phyloP scores from a whole-genome alignment of 805 yeast genomes.

The Wickerhamomyces pijperi region DNA sequence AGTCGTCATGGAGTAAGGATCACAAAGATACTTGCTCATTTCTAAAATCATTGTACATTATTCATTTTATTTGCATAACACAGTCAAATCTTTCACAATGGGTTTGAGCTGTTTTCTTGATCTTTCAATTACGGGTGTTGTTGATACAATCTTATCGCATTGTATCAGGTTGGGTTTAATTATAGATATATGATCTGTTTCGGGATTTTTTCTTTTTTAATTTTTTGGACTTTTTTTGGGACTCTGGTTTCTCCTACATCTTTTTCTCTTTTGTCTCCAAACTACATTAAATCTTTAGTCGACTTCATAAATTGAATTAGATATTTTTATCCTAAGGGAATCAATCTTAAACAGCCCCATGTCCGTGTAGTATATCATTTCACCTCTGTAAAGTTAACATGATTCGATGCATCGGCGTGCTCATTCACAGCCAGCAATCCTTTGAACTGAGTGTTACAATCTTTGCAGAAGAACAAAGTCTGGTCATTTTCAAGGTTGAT shows the following conservation, averaged over 20 bases:
- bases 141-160: neutral
- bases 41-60: neutral
- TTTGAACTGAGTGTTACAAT: neutral
- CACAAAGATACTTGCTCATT: too few species aligned
- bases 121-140: slow-evolving; percentile 1
- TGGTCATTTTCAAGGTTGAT: neutral
- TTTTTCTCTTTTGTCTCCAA: too few species aligned
- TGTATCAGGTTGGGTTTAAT: neutral
- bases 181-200: neutral
- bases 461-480: neutral
- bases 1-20: slow-evolving; percentile 15
- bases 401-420: neutral
- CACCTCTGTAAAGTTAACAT: neutral
- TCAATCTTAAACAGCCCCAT: too few species aligned
- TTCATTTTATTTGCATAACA: neutral
- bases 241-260: too few species aligned
- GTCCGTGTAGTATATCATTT: too few species aligned
- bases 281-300: too few species aligned
- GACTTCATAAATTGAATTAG: too few species aligned
- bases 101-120: too few species aligned
- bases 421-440: neutral
- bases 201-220: too few species aligned
- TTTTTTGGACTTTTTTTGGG: too few species aligned
- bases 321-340: too few species aligned
- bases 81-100: neutral